phyloP scores from a whole-genome alignment of 2,329 filamentous ascomycete species.

The Fusarium papillatum region DNA sequence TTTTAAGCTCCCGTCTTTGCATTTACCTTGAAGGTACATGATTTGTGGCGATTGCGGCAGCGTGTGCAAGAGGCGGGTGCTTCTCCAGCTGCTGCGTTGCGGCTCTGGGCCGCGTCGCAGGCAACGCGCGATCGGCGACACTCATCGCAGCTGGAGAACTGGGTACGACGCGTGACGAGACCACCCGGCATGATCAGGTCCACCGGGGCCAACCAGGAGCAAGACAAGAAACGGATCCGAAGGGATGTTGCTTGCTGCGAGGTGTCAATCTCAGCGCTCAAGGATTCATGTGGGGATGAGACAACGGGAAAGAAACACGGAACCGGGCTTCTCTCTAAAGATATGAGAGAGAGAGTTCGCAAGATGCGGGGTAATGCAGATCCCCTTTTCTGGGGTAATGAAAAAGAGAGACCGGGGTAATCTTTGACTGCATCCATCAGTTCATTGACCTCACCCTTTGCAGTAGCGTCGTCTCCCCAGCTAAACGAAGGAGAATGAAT shows the following conservation, averaged over 20 bases:
- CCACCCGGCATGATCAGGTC: slow-evolving; percentile 28
- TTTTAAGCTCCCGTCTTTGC: neutral
- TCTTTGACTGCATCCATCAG: neutral
- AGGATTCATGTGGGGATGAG: slow-evolving; percentile 12
- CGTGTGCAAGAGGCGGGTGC: slow-evolving; percentile 78
- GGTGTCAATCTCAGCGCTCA: neutral
- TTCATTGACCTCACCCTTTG: neutral
- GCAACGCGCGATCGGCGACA: slow-evolving; percentile 49
- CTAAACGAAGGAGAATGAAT: neutral
- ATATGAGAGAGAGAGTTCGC: neutral
- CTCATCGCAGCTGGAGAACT: slow-evolving; percentile 52
- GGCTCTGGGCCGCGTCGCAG: slow-evolving; percentile 43
- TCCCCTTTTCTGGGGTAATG: slow-evolving; percentile 31
- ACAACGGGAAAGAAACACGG: neutral
- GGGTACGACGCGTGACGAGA: slow-evolving; percentile 46
- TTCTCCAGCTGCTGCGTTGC: slow-evolving; percentile 69
- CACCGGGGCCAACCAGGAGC: neutral
- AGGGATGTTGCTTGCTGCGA: slow-evolving; percentile 13
- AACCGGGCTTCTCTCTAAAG: slow-evolving; percentile 2
- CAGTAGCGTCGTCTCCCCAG: neutral
- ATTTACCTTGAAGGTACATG: slow-evolving; percentile 49
- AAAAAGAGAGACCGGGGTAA: neutral
- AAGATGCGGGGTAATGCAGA: slow-evolving; percentile 39
- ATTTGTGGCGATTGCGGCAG: slow-evolving; percentile 50
- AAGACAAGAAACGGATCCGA: neutral